These are phyloP conservation scores for Alternaria rosae DNA, from an alignment of 2,329 filamentous ascomycete genomes.

Conservation along the genomic window DNA sequence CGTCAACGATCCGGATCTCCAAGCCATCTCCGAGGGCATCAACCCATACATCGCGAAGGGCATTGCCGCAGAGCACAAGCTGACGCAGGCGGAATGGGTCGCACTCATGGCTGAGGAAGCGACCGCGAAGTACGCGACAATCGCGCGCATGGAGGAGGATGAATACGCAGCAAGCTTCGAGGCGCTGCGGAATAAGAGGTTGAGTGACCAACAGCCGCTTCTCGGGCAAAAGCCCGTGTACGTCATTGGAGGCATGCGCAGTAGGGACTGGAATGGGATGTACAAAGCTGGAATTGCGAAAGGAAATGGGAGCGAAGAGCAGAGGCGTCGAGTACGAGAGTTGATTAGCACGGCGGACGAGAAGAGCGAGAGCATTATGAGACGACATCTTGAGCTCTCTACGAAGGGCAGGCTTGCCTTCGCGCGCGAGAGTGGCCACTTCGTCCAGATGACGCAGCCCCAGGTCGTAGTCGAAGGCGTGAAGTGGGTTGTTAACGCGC, in stretches of 20 bases:
- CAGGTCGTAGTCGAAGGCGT: neutral
- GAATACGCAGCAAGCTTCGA: slow-evolving; percentile 33
- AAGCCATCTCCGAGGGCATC: slow-evolving; percentile 9
- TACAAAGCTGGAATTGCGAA: slow-evolving; percentile 42
- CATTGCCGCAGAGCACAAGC: slow-evolving; percentile 20
- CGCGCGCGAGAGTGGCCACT: neutral
- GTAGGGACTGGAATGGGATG: slow-evolving; percentile 26
- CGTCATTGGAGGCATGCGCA: neutral
- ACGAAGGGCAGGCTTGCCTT: neutral
- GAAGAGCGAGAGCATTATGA: slow-evolving; percentile 40
- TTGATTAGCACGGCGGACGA: slow-evolving; percentile 36
- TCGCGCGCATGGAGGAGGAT: slow-evolving; percentile 19
- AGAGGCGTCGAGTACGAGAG: slow-evolving; percentile 36
- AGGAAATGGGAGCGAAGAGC: slow-evolving; percentile 46
- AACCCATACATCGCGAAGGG: slow-evolving; percentile 17
- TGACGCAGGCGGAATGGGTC: slow-evolving; percentile 27
- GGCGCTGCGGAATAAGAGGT: slow-evolving; percentile 36
- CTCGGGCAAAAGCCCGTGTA: neutral
- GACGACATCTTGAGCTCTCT: slow-evolving; percentile 31
- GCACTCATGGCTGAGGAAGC: slow-evolving; percentile 21
- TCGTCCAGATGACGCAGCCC: neutral
- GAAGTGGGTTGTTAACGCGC: neutral
- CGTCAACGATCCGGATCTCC: slow-evolving; percentile 19
- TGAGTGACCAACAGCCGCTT: slow-evolving; percentile 12
- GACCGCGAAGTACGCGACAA: slow-evolving; percentile 18